Evolutionary conservation across 139 green algal genomes (phyloP), one percentile per base, ranked within the genome.

Genomic region (Chlamydomonas asymmetrica): DNA sequence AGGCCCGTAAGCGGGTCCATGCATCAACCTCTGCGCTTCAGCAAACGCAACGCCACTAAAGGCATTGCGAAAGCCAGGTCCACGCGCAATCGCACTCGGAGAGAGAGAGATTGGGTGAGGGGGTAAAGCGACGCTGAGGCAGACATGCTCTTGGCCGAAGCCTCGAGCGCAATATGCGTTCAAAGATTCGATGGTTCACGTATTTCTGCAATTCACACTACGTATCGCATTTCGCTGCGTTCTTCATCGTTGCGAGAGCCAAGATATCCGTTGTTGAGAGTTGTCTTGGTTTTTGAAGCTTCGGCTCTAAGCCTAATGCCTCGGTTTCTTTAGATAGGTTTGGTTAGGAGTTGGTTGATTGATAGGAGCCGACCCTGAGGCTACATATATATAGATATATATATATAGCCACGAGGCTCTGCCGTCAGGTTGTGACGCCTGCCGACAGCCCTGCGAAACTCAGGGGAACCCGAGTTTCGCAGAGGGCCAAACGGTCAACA

Each of bases 211-310:
- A 96, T 96, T 96, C 91, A 93, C 91, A 94, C 85, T 94, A 95
- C 87, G 88, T 96, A 94, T 96, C 92, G 91, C 90, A 96, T 93
- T 95, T 95, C 91, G 91, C 92, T 94, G 91, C 92, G 92, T 94
- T 94, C 92, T 97, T 97, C 92, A 95, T 97, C 91, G 89, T 90
- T 93, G 84, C 85, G 79, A 87, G 89, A 95, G 90, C 88, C 91
- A 90, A 95, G 90, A 91, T 90, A 93, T 93, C 87, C 84, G 85
- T 94, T 93, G 89, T 93, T 93, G 88, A 94, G 88, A 93, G 90
- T 95, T 95, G 86, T 92, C 76, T 86, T 81, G 60, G 66, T 73
- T 81, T 59, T 39, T 52, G 61, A n/a, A n/a, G n/a, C n/a, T n/a
- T n/a, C n/a, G n/a, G n/a, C n/a, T n/a, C n/a, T n/a, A n/a, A n/a